Conservation (phyloP, 305 asterid genomes). For the Rubia peregrina region DNA sequence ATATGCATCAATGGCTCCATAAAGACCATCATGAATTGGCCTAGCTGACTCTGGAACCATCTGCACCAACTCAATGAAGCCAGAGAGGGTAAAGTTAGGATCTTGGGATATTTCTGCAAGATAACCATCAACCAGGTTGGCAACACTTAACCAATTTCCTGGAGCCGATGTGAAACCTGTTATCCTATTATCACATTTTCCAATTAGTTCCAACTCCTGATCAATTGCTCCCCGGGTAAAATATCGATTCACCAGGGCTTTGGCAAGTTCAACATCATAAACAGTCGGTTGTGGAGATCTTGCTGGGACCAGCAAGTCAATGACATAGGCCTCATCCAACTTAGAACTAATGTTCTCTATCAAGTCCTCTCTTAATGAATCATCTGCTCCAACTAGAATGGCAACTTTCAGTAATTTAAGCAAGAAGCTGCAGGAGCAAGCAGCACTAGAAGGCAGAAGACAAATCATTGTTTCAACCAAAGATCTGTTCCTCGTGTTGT, state of each 20-base stretch:
- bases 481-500: constrained; percentile 48
- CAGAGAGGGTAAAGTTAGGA: constrained; percentile 40
- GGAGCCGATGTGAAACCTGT: constrained; percentile 53
- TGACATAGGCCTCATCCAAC: constrained; percentile 69
- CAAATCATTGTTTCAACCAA: constrained; percentile 75
- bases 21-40: constrained; percentile 68
- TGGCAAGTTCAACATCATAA: constrained; percentile 69
- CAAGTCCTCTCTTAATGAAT: constrained; percentile 52
- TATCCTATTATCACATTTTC: constrained; percentile 26
- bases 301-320: constrained; percentile 69
- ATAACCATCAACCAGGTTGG: constrained; percentile 63
- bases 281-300: constrained; percentile 53
- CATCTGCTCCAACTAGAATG: constrained; percentile 60
- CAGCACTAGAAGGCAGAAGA: constrained; percentile 52
- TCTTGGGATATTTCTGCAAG: constrained; percentile 64
- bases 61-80: constrained; percentile 51
- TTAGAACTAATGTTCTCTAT: constrained; percentile 42
- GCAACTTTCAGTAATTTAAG: constrained; percentile 74
- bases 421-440: constrained; percentile 68
- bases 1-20: constrained; percentile 62
- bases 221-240: constrained; percentile 35
- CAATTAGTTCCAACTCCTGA: constrained; percentile 23
- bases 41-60: constrained; percentile 69
- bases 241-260: constrained; percentile 42
- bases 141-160: constrained; percentile 61